Conservation (phyloP, 257 asterid species). For the Solanum dulcamara region DNA sequence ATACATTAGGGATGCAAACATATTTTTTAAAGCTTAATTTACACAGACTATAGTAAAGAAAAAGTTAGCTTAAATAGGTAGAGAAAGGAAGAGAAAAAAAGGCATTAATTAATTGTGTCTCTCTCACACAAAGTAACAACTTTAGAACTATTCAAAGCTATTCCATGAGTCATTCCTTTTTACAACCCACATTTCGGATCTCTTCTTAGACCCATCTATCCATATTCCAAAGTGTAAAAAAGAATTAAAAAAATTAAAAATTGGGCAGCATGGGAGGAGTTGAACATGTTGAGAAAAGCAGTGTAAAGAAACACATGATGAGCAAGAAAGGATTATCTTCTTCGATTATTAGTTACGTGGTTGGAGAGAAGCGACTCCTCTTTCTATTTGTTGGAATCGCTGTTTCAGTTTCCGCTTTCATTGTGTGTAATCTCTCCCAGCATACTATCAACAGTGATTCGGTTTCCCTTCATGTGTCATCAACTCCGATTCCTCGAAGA, state of each 20-base stretch:
- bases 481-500: not conserved
- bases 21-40: not conserved
- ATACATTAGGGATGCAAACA: not conserved
- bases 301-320: not conserved
- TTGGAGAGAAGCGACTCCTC: conserved; percentile 40
- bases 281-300: conserved; percentile 15
- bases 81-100: not conserved
- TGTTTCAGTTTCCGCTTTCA: conserved; percentile 23
- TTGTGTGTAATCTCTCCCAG: not conserved
- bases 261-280: conserved; percentile 18
- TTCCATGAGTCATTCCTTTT: not conserved
- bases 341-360: conserved; percentile 14
- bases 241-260: not conserved
- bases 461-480: not conserved
- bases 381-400: conserved; percentile 46
- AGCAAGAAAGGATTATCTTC: not conserved
- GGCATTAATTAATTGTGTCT: not conserved
- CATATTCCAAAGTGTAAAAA: not conserved
- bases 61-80: not conserved
- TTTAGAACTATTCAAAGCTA: not conserved
- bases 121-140: not conserved
- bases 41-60: not conserved
- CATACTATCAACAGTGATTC: not conserved
- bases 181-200: conserved; percentile 7
- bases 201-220: not conserved